Base-by-base conservation (phyloP, 495 filamentous ascomycete species). In the Pseudomonodictys pantanalensis region DNA sequence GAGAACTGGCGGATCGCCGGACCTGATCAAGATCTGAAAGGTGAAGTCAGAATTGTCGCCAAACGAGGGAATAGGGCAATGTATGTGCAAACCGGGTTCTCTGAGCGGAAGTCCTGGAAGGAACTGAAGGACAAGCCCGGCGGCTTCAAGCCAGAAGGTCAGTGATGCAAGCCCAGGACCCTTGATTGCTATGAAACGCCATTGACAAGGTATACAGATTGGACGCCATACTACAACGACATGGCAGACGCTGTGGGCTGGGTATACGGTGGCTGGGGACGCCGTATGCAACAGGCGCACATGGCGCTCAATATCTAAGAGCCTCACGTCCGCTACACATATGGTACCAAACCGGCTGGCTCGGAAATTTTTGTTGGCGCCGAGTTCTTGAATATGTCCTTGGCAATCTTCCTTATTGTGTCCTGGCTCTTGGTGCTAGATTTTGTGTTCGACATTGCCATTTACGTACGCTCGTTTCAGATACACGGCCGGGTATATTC, bases 251-350 rank as follows among this genome's bases (percentile, higher is more conserved):
- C 58, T 5, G 50, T 50, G 3, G 59, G 64, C 2, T 67, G 64
- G 64, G 45, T 67, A 3, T 67, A 67, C 28, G 59, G 64, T 12
- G 64, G 64, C 2, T 67, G 59, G 58, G 55, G 49, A 20, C 39
- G 55, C 12, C 3, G 64, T 24, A 62, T 56, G 29, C 49, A 60
- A 18, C 32, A 63, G 2, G 64, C 64, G 6, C 41, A 39, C 25
- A 26, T 29, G 17, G 60, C 53, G 1, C 53, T 57, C 24, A 60
- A 41, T 29, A 6, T 50, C 8, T 51, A 18, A 12, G n/a, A 24
- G 38, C 22, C 18, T 4, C 10, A 26, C 20, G 23, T 25, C 29
- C 22, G 35, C 28, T 4, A n/a, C 44, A n/a, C 26, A 12, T 15
- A 15, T 17, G 22, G 45, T 49, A 33, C 52, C 52, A 43, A 51